Evolutionary conservation across 139 green algal species (phyloP).

Genomic region (Pseudopediastrum boryanum): DNA sequence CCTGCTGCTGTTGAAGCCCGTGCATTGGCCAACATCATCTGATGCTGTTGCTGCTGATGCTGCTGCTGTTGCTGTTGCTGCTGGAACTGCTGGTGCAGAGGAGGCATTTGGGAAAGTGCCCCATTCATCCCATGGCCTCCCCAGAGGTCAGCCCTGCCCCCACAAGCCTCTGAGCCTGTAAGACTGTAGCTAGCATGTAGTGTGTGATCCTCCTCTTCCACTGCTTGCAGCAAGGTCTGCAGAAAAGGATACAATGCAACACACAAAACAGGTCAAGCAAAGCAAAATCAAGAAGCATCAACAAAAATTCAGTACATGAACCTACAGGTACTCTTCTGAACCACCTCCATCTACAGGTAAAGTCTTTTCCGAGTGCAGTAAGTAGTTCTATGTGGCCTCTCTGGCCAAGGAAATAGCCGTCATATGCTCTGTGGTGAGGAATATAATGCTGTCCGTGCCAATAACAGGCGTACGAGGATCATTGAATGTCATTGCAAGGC

Average conservation of each 20-base stretch:
- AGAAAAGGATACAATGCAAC: no score
- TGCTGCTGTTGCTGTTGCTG: constrained; percentile 4
- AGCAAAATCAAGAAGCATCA: not conserved
- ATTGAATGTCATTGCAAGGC: no score
- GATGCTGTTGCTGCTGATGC: constrained; percentile 6
- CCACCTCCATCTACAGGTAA: not conserved
- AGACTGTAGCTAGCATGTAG: constrained; percentile 18
- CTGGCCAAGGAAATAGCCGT: not conserved
- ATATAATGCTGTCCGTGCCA: no score
- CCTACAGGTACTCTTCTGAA: not conserved
- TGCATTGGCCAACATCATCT: not conserved
- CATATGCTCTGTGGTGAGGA: no score
- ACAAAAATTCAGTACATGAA: not conserved
- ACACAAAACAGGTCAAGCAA: no score
- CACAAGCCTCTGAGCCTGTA: constrained; percentile 24
- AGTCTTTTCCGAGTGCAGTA: not conserved
- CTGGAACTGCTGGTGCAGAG: not conserved
- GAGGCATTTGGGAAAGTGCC: not conserved
- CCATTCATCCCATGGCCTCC: not conserved
- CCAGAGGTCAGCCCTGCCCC: not conserved
- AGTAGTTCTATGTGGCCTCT: not conserved
- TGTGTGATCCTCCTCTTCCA: constrained; percentile 8
- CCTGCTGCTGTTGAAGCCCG: not conserved
- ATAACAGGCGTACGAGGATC: no score
- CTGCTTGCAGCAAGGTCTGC: constrained; percentile 22